A percentile compares a stretch with the other conserved stretches of the same genome.
Evolutionary conservation across 2,329 filamentous ascomycete genomes (phyloP).

Genomic region (Hypoxylon sp.): DNA sequence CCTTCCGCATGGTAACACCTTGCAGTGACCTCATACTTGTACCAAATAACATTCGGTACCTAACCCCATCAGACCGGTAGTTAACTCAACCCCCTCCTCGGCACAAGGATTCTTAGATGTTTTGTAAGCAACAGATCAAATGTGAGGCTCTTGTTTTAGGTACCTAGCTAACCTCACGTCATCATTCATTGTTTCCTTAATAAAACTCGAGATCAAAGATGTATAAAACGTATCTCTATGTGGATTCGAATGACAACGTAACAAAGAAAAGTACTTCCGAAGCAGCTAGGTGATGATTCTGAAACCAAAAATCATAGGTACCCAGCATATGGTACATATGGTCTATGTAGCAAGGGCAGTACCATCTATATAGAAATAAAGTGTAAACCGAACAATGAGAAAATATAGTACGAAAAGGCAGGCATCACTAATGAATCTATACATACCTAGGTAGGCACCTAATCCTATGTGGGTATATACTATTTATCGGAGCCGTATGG

Average conservation of each 20-base stretch:
- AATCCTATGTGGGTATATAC: not conserved
- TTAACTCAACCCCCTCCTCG: not conserved
- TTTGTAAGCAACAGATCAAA: not conserved
- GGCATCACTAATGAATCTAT: not conserved
- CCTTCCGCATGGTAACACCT: not conserved
- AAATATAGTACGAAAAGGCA: not conserved
- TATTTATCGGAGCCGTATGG: not conserved
- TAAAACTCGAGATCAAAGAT: not conserved
- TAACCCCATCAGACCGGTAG: constrained; percentile 15
- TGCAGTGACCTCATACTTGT: constrained; percentile 27
- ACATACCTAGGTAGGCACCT: not conserved
- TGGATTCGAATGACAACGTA: not conserved
- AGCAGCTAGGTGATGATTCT: not conserved
- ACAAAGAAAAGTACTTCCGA: not conserved
- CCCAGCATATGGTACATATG: no score
- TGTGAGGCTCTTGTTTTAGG: not conserved
- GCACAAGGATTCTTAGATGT: not conserved
- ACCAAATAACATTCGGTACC: constrained; percentile 18
- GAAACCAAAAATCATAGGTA: not conserved
- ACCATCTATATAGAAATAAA: not conserved
- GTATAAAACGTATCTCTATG: not conserved
- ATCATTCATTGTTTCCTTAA: not conserved
- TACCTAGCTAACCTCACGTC: not conserved
- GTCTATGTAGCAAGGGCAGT: not conserved
- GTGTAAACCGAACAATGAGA: not conserved